Evolutionary conservation across 441 rosid genomes (phyloP), one percentile per base, ranked within the genome.

Genomic region (Corymbia calophylla): DNA sequence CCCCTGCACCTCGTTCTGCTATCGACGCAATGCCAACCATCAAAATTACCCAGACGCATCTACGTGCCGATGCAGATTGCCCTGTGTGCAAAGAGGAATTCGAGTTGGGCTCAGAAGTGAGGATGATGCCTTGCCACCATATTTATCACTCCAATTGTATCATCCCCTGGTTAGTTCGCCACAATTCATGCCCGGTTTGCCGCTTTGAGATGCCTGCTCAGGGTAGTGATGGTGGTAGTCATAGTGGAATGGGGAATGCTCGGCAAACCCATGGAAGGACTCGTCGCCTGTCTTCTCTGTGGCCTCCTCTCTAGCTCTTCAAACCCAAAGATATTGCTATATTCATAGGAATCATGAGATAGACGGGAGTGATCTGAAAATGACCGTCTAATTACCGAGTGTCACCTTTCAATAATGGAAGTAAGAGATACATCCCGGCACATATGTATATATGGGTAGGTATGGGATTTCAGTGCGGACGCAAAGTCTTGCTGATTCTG

Each of bases 141-240:
- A 86, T 88, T 18, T 90, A 90, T 86, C 91, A 90, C 82, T 87
- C 91, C 6, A 58, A 64, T 17, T 90, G 91, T 86, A 90, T 90
- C 56, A 18, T 54, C 32, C 80, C 89, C 54, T 90, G 91, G 91
- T 62, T 90, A 82, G 27, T 8, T 16, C 86, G 88, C 88, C 91
- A 90, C 88, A 90, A 90, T 53, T 90, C 91, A 32, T 90, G 91
- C 77, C 91, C 91, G n/a, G 88, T 90, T n/a, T 90, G 91, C 88
- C 91, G 89, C 31, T 66, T 27, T 29, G 89, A 90, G 88, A 82
- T 90, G 89, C 89, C 89, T 77, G 17, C 89, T 18, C 68, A 48
- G 39, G 89, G 73, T 17, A 53, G 48, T 29, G 47, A 29, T 19
- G 10, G 66, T 54, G 60, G 21, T 56, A 84, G 62, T 39, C 66